phyloP scores from a whole-genome alignment of 306 rosid genomes.

The Begonia peltatifolia region DNA sequence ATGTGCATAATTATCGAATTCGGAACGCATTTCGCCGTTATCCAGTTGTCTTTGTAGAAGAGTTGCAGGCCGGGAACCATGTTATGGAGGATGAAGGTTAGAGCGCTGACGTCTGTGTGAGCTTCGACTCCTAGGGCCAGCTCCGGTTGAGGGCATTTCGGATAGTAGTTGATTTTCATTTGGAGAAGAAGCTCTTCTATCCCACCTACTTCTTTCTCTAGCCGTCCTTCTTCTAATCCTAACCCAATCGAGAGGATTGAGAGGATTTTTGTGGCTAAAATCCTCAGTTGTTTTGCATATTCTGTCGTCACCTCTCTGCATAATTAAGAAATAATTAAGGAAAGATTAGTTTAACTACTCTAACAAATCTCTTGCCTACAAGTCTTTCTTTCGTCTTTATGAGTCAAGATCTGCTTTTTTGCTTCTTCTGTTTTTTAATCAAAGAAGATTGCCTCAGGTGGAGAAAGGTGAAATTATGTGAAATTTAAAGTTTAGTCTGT shows the following conservation, averaged over 20 bases:
- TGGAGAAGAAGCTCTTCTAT: conserved; percentile 65
- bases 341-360: not conserved
- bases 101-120: conserved; percentile 67
- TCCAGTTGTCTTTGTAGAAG: conserved; percentile 48
- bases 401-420: no score
- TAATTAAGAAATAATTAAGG: no score
- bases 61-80: conserved; percentile 94
- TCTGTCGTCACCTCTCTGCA: conserved; percentile 51
- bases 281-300: conserved; percentile 48
- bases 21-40: conserved; percentile 69
- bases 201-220: conserved; percentile 77
- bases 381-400: no score
- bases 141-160: conserved; percentile 78
- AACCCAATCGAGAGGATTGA: conserved; percentile 36
- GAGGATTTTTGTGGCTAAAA: conserved; percentile 39
- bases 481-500: no score
- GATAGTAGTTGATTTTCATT: conserved; percentile 78
- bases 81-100: conserved; percentile 73
- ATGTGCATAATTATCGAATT: conserved; percentile 69
- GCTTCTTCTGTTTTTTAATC: no score
- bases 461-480: no score
- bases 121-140: conserved; percentile 84
- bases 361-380: no score
- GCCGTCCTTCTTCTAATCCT: conserved; percentile 58
- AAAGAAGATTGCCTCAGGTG: no score